Base-by-base conservation (phyloP, 108 stramenopile genomes). In the Phaeodactylum tricornutum region DNA sequence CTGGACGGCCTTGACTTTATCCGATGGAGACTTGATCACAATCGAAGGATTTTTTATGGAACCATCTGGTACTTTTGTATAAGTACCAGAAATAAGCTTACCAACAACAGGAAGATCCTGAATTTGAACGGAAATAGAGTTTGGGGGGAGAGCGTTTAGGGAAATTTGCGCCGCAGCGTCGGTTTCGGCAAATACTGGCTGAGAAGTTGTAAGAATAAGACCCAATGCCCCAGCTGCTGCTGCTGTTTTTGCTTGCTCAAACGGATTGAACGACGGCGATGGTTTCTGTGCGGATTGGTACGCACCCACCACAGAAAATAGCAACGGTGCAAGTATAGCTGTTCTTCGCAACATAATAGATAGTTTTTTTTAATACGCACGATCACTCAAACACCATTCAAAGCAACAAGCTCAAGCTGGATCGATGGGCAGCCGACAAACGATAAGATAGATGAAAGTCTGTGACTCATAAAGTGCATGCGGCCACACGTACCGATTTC, bases 91-190 rank as follows among this genome's bases (percentile, higher is more conserved):
- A 7, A 73, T 24, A 3, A 67, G 26, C 11, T 55, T 64, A 26
- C 72, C 72, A 34, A 73, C 38, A 2, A 73, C 57, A 1, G 72
- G 72, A 19, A 73, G 38, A 43, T 73, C 72, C 14, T 42, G 30
- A 37, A 67, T 67, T 19, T 67, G 27, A 30, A 73, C 53, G 12
- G 30, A n/a, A 21, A 73, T 46, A 11, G 55, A 53, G 14, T 52
- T 43, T 1, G 72, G 72, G 21, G 72, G 72, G 16, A 73, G 29
- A 33, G 41, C 38, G 24, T 73, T 36, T 12, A 73, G 9, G 12
- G 34, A 24, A 20, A 73, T 64, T 43, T 67, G 72, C 2, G 66
- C 72, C n/a, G 72, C 66, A 20, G 58, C 55, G n/a, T 24, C 25
- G 2, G 35, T 43, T 19, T 31, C 26, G 21, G 71, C 71, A 24